Evolutionary conservation across 2,329 filamentous ascomycete genomes (phyloP), one percentile per base, ranked within the genome.

Genomic region (Plenodomus biglobosus): DNA sequence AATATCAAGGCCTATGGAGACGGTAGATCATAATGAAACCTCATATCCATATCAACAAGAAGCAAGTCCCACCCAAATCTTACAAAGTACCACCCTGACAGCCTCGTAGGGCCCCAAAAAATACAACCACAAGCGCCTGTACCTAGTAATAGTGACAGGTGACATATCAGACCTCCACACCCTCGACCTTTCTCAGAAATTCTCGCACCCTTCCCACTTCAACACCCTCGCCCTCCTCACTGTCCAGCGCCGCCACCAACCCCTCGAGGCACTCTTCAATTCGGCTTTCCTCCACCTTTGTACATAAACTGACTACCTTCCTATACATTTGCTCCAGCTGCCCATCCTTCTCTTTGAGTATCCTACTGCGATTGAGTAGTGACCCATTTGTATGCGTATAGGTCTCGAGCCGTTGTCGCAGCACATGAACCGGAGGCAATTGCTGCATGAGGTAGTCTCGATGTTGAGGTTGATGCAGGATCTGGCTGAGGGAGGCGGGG

Each of bases 241-340:
- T 95, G 73, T 96, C 92, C 2, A 97, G 87, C 2, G 94, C 94
- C 53, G 89, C 85, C 39, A 95, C 83, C 37, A 99, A 76, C 2
- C 85, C 85, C 43, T 90, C 88, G 0, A 96, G 78, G 42, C 91
- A 82, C 48, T 83, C 82, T 60, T 97, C 94, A 13, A 97, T 88
- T 48, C 90, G 83, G 8, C 80, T 79, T 53, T 95, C 90, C 1
- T 84, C 80, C 27, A 92, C 88, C 8, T 85, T 85, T 0, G 91
- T 95, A 68, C 92, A 96, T 11, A 96, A 76, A 44, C 87, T 85
- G 19, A 99, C 90, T 22, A 97, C 89, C 57, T 87, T 88, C 20
- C 91, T 83, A 69, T 96, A 96, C 72, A 94, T 90, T 57, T 87
- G 79, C 65, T 96, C 92, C 3, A 95, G 79, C 44, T 96, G 91